phyloP scores from a whole-genome alignment of 1,284 basidiomycete species.

The Cryptococcus deneoformans region DNA sequence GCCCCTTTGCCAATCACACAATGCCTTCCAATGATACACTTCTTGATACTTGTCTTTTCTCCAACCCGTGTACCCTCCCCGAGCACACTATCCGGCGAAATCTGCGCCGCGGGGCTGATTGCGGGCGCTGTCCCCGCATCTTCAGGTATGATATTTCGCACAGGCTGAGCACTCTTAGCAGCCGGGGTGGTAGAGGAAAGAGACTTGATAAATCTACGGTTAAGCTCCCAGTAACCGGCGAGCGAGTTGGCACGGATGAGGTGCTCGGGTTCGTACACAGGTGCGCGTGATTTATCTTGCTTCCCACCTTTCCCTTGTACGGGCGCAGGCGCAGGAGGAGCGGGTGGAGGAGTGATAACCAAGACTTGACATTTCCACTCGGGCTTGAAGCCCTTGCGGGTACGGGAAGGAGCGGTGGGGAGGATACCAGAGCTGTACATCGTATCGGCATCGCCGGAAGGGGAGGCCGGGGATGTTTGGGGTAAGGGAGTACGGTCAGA shows the following conservation, averaged over 20 bases:
- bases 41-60: slow-evolving; percentile 83
- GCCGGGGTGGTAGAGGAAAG: slow-evolving; percentile 4
- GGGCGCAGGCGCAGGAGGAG: background rate
- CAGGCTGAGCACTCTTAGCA: background rate
- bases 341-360: slow-evolving; percentile 17
- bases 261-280: slow-evolving; percentile 50
- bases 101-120: slow-evolving; percentile 63
- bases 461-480: slow-evolving; percentile 3
- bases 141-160: slow-evolving; percentile 24
- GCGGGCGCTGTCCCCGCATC: slow-evolving; percentile 41
- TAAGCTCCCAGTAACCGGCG: slow-evolving; percentile 75
- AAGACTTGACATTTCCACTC: slow-evolving; percentile 42
- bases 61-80: slow-evolving; percentile 77
- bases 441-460: slow-evolving; percentile 6
- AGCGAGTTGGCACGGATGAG: slow-evolving; percentile 81
- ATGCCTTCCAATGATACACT: slow-evolving; percentile 81
- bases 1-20: slow-evolving; percentile 83
- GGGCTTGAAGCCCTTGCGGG: background rate
- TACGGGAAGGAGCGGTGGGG: background rate
- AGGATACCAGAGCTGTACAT: slow-evolving; percentile 6
- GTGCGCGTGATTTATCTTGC: slow-evolving; percentile 19
- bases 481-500: slow-evolving; percentile 22
- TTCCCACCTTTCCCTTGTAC: slow-evolving; percentile 16
- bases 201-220: slow-evolving; percentile 53
- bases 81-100: slow-evolving; percentile 80